Percentiles rank a stretch among this genome's conserved stretches.
These are phyloP conservation scores for Pulveroboletus sp. DNA, from an alignment of 768 basidiomycete genomes.

Conservation along the genomic window DNA sequence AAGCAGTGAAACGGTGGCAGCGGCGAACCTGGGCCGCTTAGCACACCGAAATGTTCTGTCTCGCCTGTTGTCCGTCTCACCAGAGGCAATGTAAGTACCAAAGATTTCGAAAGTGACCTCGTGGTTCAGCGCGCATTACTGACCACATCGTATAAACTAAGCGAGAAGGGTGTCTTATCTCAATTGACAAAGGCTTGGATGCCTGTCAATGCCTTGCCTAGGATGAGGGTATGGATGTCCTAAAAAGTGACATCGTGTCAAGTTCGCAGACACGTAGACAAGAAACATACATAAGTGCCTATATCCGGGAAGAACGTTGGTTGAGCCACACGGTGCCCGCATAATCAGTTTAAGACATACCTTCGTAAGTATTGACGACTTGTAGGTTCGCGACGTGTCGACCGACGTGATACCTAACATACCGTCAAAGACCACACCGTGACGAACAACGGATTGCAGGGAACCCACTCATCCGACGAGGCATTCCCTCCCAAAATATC, in stretches of 20 bases:
- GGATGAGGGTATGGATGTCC: constrained; percentile 88
- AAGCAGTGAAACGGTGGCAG: background rate
- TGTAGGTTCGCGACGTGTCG: constrained; percentile 92
- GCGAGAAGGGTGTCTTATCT: background rate
- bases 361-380: constrained; percentile 96
- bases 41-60: background rate
- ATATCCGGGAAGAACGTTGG: background rate
- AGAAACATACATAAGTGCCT: constrained; percentile 56
- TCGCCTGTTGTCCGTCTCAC: background rate
- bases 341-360: constrained; percentile 32
- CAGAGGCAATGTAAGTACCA: background rate
- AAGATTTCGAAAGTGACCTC: no score
- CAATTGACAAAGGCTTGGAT: constrained; percentile 78
- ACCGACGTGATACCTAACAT: constrained; percentile 80
- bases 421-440: background rate
- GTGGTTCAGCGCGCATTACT: background rate
- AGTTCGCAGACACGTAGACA: background rate
- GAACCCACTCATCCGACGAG: constrained; percentile 78
- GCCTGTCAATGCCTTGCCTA: constrained; percentile 91
- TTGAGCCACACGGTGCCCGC: background rate
- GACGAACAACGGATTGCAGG: background rate
- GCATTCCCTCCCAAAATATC: constrained; percentile 96
- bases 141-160: background rate
- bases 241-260: constrained; percentile 27
- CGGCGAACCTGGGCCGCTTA: background rate